Conservation (phyloP, 129 eudicot genomes). For the Gnaphalium uliginosum region DNA sequence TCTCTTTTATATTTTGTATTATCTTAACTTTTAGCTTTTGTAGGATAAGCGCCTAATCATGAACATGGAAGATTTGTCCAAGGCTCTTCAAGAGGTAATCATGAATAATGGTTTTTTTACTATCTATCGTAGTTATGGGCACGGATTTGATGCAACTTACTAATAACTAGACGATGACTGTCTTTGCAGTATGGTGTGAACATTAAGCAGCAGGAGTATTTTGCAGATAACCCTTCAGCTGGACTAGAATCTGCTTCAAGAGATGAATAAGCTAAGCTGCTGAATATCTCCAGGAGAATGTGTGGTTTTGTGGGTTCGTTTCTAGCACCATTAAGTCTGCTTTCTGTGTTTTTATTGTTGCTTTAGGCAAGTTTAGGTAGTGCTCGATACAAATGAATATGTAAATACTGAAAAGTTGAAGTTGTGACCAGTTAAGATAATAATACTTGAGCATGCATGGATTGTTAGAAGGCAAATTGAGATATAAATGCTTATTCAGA, state of each 20-base stretch:
- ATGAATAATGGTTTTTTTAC: background rate
- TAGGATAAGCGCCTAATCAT: slow-evolving; percentile 83
- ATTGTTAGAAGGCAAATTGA: background rate
- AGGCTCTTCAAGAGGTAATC: slow-evolving; percentile 75
- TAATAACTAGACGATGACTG: slow-evolving; percentile 4
- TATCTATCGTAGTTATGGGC: slow-evolving; percentile 4
- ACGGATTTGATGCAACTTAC: background rate
- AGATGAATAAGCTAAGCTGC: slow-evolving; percentile 65
- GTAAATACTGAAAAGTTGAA: slow-evolving; percentile 11
- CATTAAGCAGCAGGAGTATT: slow-evolving; percentile 88
- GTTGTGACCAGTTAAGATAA: slow-evolving; percentile 2
- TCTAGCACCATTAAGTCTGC: slow-evolving; percentile 1
- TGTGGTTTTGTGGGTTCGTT: slow-evolving; percentile 6
- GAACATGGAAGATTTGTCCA: slow-evolving; percentile 94
- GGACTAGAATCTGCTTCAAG: slow-evolving; percentile 74
- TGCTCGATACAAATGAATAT: slow-evolving; percentile 9
- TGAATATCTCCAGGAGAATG: background rate
- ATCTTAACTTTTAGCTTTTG: slow-evolving; percentile 1
- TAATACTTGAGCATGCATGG: background rate
- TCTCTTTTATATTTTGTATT: background rate
- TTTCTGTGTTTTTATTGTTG: background rate
- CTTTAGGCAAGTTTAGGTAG: background rate
- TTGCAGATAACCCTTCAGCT: slow-evolving; percentile 91
- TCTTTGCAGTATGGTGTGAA: slow-evolving; percentile 83
- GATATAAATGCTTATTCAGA: background rate